Percentiles rank a stretch among this genome's conserved stretches.
phyloP scores from a whole-genome alignment of 306 rosid genomes.

The Glycine latifolia region DNA sequence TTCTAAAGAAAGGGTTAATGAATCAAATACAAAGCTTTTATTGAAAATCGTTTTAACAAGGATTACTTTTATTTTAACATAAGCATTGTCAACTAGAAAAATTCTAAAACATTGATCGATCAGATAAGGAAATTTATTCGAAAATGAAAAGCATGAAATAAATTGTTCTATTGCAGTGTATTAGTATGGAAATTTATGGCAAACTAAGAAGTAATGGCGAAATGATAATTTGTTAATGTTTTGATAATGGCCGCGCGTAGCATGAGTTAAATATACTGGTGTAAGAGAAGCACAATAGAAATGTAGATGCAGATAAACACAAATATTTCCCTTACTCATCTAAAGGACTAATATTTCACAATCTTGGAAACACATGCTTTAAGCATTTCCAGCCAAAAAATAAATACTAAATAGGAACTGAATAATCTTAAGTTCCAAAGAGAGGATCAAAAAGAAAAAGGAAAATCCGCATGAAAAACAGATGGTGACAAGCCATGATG shows the following conservation, averaged over 20 bases:
- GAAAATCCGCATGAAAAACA: conserved; percentile 44
- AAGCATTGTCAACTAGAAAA: neutral
- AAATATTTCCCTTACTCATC: neutral
- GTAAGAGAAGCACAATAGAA: neutral
- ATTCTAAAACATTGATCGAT: neutral
- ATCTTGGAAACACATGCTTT: neutral
- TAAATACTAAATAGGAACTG: conserved; percentile 3
- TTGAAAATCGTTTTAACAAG: neutral
- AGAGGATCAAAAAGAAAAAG: conserved; percentile 26
- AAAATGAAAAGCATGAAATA: neutral
- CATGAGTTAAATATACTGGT: neutral
- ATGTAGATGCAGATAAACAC: neutral
- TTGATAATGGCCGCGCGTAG: neutral
- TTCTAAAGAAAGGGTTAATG: neutral
- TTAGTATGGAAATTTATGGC: neutral
- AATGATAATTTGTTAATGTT: neutral
- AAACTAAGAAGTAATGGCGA: neutral
- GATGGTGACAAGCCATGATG: neutral
- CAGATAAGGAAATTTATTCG: neutral
- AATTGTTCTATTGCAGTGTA: neutral
- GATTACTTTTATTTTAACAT: neutral
- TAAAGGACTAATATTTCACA: neutral
- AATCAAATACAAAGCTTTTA: neutral
- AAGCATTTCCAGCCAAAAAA: conserved; percentile 6
- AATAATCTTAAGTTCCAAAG: neutral